A percentile compares a stretch with the other conserved stretches of the same genome.
These are phyloP conservation scores for Gracilaria gracilis DNA, from an alignment of 23 red algal genomes.

Conservation along the genomic window DNA sequence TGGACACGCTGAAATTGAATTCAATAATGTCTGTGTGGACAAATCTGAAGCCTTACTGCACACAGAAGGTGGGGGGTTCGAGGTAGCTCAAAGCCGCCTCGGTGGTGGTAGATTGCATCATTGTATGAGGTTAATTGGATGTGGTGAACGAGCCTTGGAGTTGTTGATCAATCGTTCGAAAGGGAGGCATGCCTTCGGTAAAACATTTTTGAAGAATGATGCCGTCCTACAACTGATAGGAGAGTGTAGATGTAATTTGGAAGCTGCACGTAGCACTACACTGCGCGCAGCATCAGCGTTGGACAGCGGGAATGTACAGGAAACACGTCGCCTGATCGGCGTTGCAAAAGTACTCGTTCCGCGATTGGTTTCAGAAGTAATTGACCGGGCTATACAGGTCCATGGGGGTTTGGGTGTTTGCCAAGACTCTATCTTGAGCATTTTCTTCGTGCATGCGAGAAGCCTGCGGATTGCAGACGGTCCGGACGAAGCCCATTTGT, in stretches of 20 bases:
- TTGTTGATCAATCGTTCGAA: constrained; percentile 56
- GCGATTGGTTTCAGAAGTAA: constrained; percentile 43
- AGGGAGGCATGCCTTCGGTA: constrained; percentile 60
- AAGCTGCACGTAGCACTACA: constrained; percentile 39
- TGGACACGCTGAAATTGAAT: constrained; percentile 89
- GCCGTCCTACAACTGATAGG: constrained; percentile 64
- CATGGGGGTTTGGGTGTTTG: constrained; percentile 85
- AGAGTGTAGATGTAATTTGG: constrained; percentile 68
- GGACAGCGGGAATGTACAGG: constrained; percentile 40
- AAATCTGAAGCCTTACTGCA: constrained; percentile 47
- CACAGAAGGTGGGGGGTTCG: constrained; percentile 74
- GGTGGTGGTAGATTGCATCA: constrained; percentile 90
- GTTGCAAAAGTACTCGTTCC: constrained; percentile 76
- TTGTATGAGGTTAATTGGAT: constrained; percentile 86
- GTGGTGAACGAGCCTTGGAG: constrained; percentile 66
- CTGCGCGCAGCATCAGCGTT: constrained; percentile 37
- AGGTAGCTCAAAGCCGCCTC: constrained; percentile 77
- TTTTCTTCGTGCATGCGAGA: constrained; percentile 66
- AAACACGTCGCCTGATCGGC: constrained; percentile 41
- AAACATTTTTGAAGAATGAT: constrained; percentile 60
- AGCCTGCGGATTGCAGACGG: constrained; percentile 87
- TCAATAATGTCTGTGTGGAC: constrained; percentile 61
- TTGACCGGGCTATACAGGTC: constrained; percentile 83
- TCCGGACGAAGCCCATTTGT: constrained; percentile 81
- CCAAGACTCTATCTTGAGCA: constrained; percentile 73